Conservation (phyloP, 495 filamentous ascomycete genomes). For the Entonaema liquescens region DNA sequence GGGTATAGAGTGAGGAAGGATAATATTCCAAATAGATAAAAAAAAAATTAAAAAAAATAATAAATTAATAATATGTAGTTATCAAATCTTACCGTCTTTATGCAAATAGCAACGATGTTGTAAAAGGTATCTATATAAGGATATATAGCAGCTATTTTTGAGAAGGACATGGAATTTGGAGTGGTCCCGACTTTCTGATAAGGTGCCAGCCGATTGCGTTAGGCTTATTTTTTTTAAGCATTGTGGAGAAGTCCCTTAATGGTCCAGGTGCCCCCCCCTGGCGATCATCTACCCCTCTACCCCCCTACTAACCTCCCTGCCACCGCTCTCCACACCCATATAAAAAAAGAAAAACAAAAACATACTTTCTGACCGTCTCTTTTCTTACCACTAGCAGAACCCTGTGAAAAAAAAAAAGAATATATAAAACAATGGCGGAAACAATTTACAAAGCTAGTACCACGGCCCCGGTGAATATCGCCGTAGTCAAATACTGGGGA, state of each 20-base stretch:
- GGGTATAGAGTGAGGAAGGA: too few relatives aligned
- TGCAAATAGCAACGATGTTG: too few relatives aligned
- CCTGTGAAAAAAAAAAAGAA: background rate
- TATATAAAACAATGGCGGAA: conserved; percentile 54
- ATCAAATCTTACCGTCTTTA: too few relatives aligned
- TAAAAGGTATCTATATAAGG: too few relatives aligned
- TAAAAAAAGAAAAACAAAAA: conserved; percentile 21
- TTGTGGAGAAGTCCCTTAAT: conserved; percentile 5
- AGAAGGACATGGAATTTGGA: too few relatives aligned
- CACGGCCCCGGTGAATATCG: conserved; percentile 98
- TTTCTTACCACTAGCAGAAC: background rate
- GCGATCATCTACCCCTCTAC: conserved; percentile 4
- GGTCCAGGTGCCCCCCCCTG: conserved; percentile 3
- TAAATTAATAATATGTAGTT: too few relatives aligned
- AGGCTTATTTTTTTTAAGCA: background rate
- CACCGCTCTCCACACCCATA: background rate
- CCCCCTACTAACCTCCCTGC: background rate
- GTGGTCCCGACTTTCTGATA: too few relatives aligned
- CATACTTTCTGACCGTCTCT: conserved; percentile 18
- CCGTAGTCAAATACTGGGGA: conserved; percentile 99
- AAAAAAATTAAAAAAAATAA: too few relatives aligned
- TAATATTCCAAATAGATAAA: too few relatives aligned
- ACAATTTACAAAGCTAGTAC: conserved; percentile 88
- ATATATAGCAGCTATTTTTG: too few relatives aligned
- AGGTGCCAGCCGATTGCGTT: background rate